Evolutionary conservation across 225 moss, liverwort and hornwort genomes (phyloP).

Genomic region (Thuidium tamariscinum): DNA sequence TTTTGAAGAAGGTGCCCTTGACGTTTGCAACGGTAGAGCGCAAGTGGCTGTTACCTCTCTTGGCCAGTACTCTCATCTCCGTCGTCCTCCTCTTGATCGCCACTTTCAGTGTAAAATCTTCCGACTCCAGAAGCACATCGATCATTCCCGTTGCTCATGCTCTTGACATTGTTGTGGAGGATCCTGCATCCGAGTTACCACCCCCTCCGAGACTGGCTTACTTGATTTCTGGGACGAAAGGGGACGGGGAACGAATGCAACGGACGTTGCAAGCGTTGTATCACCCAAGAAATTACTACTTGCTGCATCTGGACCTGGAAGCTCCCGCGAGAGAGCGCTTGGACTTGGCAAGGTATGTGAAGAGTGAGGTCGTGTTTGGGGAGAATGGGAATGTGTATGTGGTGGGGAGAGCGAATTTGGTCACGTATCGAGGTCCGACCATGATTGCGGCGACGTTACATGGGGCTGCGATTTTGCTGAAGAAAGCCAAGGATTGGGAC

Average conservation of each 20-base stretch:
- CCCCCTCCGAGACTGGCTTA: constrained; percentile 76
- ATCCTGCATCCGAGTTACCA: constrained; percentile 33
- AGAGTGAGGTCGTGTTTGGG: constrained; percentile 36
- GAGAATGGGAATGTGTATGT: constrained; percentile 57
- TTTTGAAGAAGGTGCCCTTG: constrained; percentile 43
- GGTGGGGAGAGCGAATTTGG: constrained; percentile 69
- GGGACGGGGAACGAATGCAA: constrained; percentile 63
- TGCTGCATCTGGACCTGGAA: constrained; percentile 79
- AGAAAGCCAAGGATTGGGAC: constrained; percentile 67
- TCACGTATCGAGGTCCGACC: constrained; percentile 83
- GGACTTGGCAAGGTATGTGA: constrained; percentile 56
- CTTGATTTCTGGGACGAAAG: constrained; percentile 72
- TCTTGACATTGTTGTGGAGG: not conserved
- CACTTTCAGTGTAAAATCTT: constrained; percentile 39
- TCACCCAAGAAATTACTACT: constrained; percentile 82
- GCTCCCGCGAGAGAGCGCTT: constrained; percentile 63
- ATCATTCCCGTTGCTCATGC: not conserved
- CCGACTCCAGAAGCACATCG: not conserved
- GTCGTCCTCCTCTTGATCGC: constrained; percentile 52
- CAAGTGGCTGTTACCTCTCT: constrained; percentile 62
- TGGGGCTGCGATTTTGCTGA: constrained; percentile 75
- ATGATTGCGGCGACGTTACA: constrained; percentile 87
- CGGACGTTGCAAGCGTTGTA: constrained; percentile 71
- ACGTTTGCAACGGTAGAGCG: constrained; percentile 48
- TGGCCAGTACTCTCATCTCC: constrained; percentile 47